Base-by-base conservation (phyloP, 371 early-diverging fungal genomes). In the Mortierella sp. region DNA sequence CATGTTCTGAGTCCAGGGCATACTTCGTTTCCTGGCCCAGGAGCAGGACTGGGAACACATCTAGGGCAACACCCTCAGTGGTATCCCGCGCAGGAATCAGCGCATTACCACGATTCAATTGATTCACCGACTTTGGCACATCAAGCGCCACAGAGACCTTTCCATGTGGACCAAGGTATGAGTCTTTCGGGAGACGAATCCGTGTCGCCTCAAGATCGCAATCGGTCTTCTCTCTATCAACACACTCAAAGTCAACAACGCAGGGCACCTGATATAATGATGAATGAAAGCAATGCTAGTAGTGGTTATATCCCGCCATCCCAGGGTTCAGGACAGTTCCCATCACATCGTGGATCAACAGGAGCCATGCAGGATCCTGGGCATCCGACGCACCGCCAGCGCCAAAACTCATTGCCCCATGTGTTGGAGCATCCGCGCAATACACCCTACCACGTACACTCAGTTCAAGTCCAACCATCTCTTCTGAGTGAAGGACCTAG, bases 381-480 rank as follows among this genome's bases (percentile, higher is more conserved):
- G n/a, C 62, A 62, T 30, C 55, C 67, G 1, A 43, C 55, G 30
- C 51, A 62, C 22, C 73, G 66, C 11, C 73, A 64, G 39, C 78
- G 69, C 3, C 78, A 77, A 39, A 68, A 64, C 14, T 77, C 78
- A 1, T 54, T 77, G 26, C 78, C 78, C 1, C 78, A 77, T 37
- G 69, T 72, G 2, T 58, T 70, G 47, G 66, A 63, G 22, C 57
- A 66, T 32, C 39, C 26, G 14, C 66, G 30, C 10, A 45, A 61
- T 43, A 0, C 62, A 28, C 51, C 62, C 9, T 43, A 69, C 28
- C 62, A 68, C 16, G 6, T 40, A 28, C 40, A 28, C 18, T 43
- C 28, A 28, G 30, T 40, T 9, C 59, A 58, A 18, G 3, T 57
- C 14, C 54, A 52, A 1, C 22, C 39, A 4, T 26, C 43, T 11